Conservation (phyloP, 2,329 filamentous ascomycete species). For the Beauveria sp. region DNA sequence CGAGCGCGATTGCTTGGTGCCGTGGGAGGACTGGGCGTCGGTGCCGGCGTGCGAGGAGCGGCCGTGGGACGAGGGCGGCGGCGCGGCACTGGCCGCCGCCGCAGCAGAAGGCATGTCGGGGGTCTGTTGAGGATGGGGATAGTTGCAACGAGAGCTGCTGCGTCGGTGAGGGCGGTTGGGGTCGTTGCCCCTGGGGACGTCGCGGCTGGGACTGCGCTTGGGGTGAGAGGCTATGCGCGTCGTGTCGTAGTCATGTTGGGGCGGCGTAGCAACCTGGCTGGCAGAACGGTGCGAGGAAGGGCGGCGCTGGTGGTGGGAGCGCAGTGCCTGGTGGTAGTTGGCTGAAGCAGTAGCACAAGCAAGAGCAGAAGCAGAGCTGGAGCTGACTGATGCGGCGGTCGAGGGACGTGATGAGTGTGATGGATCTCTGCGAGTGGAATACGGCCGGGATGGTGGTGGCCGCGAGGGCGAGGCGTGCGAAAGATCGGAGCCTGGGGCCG, state of each 20-base stretch:
- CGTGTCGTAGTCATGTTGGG: constrained; percentile 66
- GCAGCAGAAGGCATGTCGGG: constrained; percentile 43
- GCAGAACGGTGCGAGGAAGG: constrained; percentile 34
- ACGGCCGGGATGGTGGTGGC: constrained; percentile 26
- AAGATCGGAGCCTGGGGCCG: constrained; percentile 17
- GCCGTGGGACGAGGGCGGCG: constrained; percentile 40
- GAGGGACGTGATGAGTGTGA: constrained; percentile 17
- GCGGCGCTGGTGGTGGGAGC: constrained; percentile 31
- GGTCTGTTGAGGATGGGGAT: constrained; percentile 23
- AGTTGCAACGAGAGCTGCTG: constrained; percentile 42
- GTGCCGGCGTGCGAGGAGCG: constrained; percentile 32
- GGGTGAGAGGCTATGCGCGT: constrained; percentile 55
- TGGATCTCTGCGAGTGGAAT: constrained; percentile 20
- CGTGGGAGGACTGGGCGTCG: constrained; percentile 31
- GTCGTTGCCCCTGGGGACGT: constrained; percentile 52
- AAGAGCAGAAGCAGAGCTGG: constrained; percentile 6
- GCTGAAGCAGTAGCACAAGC: constrained; percentile 1
- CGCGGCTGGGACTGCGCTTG: constrained; percentile 59
- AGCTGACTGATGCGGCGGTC: constrained; percentile 16
- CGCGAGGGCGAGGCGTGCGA: constrained; percentile 18
- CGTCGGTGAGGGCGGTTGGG: constrained; percentile 36
- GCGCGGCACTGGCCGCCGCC: constrained; percentile 43
- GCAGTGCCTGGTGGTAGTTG: constrained; percentile 2
- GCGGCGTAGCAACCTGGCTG: constrained; percentile 34
- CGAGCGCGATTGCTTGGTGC: constrained; percentile 46